Base-by-base conservation (phyloP, 2,329 filamentous ascomycete species). In the Talaromyces sp. region DNA sequence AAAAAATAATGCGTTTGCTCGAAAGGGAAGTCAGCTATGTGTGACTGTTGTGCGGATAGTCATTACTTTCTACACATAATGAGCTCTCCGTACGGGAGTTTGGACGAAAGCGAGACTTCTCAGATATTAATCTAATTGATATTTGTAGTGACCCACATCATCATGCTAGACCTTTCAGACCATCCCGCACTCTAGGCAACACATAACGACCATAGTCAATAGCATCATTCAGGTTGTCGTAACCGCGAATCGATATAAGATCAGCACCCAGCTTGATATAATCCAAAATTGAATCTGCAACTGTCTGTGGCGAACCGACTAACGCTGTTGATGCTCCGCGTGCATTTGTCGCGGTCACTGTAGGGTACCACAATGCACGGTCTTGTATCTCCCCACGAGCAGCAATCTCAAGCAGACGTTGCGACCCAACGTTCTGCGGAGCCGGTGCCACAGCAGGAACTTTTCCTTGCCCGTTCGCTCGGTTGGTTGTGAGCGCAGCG, bases 331-430 rank as follows among this genome's bases (percentile, higher is more conserved):
- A 85, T 0, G 84, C 84, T 0, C 84, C 84, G 1, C 83, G 77
- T 0, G 84, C 84, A 69, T 84, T 84, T 0, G 84, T 86, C 1
- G 84, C 84, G 1, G 83, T 85, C 4, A 86, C 84, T 0, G 84
- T 86, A 0, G 84, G 83, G 70, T 86, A 87, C 84, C 84, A 87
- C n/a, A 86, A 72, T 1, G 83, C 84, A 18, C 84, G 82, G 68
- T 87, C 84, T 66, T 86, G 84, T 1, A 86, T 81, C 67, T 86
- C 84, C 54, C 72, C 72, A 3, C 68, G 66, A 16, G 77, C 74
- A 31, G 84, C 84, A 66, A 86, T 86, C 8, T 85, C 84, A 0
- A 86, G 77, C 52, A 87, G 70, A 0, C 84, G 77, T 70, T 86
- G 83, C 0, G 83, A 86, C 0, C 84, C 84, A 0, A 84, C 83